phyloP scores from a whole-genome alignment of 345 rosid species.

The Moricandia moricandioides region DNA sequence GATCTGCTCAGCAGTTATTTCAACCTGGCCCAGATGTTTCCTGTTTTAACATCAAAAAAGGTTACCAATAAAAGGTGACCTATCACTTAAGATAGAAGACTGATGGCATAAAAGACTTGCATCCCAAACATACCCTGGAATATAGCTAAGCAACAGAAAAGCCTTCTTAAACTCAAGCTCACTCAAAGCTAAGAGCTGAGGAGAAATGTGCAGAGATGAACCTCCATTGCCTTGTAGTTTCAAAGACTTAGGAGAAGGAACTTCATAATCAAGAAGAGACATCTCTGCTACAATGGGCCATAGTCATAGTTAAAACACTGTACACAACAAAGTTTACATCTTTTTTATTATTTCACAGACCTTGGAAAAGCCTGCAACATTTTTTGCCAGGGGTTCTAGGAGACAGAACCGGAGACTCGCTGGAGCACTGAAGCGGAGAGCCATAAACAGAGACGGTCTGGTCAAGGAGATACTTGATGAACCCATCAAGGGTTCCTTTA shows the following conservation, averaged over 20 bases:
- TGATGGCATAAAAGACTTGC: not conserved
- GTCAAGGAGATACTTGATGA: not conserved
- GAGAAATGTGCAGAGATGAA: conserved; percentile 19
- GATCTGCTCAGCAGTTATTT: not conserved
- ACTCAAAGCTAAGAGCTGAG: conserved; percentile 47
- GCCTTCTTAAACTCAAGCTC: conserved; percentile 67
- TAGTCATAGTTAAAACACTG: not conserved
- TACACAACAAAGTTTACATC: too few relatives aligned
- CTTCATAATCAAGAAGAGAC: conserved; percentile 15
- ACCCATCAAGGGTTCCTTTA: not conserved
- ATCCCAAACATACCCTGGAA: conserved; percentile 41
- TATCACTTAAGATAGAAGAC: too few relatives aligned
- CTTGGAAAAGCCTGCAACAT: conserved; percentile 4
- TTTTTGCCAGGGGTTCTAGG: not conserved
- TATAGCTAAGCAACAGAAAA: conserved; percentile 59
- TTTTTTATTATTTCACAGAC: not conserved
- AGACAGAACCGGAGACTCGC: conserved; percentile 7
- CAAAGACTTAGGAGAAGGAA: conserved; percentile 17
- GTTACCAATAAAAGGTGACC: not conserved
- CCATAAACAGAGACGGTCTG: not conserved
- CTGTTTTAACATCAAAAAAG: not conserved
- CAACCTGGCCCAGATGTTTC: not conserved
- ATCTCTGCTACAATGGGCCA: conserved; percentile 16
- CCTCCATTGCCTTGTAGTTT: conserved; percentile 6
- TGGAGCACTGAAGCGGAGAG: not conserved